Evolutionary conservation across 352 stramenopile species (phyloP), one percentile per base, ranked within the genome.

Genomic region (Lagenidium sp.): DNA sequence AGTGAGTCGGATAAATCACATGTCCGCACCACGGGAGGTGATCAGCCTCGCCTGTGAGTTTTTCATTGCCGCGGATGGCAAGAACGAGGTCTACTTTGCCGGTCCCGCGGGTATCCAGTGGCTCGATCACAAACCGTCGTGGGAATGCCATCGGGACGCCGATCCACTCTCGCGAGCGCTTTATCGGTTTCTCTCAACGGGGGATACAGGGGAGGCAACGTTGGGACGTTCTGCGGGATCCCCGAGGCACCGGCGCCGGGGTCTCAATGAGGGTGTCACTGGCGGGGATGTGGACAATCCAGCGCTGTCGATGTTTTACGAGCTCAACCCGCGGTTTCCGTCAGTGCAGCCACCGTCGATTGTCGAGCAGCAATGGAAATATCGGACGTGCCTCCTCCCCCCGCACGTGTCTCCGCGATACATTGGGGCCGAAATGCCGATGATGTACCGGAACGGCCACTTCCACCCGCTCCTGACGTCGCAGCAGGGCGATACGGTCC

Each of bases 271-370:
- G n/a, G 15, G 28, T 32, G 6, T 22, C 12, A 19, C 5, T 42
- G 6, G 36, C 36, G 16, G 8, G 19, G 36, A 28, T 28, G 28
- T 13, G 13, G 31, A 28, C 6, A 41, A 57, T n/a, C 4, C 41
- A 3, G 47, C 56, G 10, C 39, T 72, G 4, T 48, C 41, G 0
- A 21, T 63, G 6, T 82, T 65, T 44, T 55, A 72, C 7, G 62
- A 85, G 40, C 53, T 80, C 8, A 85, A 85, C 23, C 69, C 72
- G 18, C 67, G 67, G 3, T 85, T 85, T 29, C 72, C 72, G 16
- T 85, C 72, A 0, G 57, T 82, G n/a, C 57, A 69, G 12, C 63
- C 65, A 6, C 65, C 65, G 11, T 54, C 60, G 26, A 46, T 67
- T 21, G 45, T 36, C 24, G 65, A 68, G 2, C 58, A 60, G 43